Base-by-base conservation (phyloP, 2,329 filamentous ascomycete genomes). In the Ascochyta fabae region DNA sequence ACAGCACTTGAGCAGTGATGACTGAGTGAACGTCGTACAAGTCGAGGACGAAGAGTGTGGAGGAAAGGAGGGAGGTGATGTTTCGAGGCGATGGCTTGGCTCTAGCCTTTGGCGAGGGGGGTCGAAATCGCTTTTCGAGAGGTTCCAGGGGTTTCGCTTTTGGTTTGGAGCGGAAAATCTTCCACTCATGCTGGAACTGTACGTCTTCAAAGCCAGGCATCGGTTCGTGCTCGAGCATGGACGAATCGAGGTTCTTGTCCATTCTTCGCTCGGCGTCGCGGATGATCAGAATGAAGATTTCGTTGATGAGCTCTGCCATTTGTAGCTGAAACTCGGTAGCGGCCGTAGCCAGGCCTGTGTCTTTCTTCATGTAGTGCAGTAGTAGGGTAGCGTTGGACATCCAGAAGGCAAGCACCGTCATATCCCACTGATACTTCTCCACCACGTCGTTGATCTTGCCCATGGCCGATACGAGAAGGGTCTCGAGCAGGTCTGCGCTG, bases 21-120 rank as follows among this genome's bases (percentile, higher is more conserved):
- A 99, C 92, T 0, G 95, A 97, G 78, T 99, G 95, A 22, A 99
- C 92, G 68, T 99, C 95, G 78, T 99, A 99, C n/a, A 99, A 84
- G 74, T 99, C 95, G 26, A 99, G 85, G 19, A 99, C 95, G 73
- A 99, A 99, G 13, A 99, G 83, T 0, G 95, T 98, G 3, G 95
- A 98, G 0, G 93, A 97, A 13, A 99, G 84, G 9, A 99, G 83
- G 0, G 95, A 98, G 1, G 93, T 98, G 59, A 99, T 93, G 73
- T 97, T 98, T 61, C 95, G 87, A 2, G 95, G 95, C 15, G 94
- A 93, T 5, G 92, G 88, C 75, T 98, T 96, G 5, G 93, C 93
- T 71, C 93, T 86, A 66, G 93, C 88, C 73, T 96, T 96, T 3
- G 95, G 95, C 16, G 94, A 97, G 1, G 94, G 95, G 13, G 95